phyloP scores from a whole-genome alignment of 2,329 filamentous ascomycete genomes.

The Talaromyces sp. region DNA sequence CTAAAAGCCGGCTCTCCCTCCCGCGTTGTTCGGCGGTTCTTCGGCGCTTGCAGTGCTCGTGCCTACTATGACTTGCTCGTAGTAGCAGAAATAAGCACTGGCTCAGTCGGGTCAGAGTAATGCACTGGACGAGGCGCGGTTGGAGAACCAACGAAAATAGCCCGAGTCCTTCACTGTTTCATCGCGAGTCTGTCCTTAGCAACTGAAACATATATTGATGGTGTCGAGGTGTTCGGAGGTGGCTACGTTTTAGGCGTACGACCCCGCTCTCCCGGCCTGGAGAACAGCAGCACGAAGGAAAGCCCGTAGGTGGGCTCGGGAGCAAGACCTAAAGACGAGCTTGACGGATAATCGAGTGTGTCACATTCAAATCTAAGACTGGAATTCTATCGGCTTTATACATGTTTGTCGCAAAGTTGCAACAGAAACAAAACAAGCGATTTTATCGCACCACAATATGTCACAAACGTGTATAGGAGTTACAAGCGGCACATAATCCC shows the following conservation, averaged over 20 bases:
- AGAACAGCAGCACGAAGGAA: neutral
- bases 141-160: too few relatives aligned
- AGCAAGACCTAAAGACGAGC: neutral
- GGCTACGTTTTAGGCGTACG: neutral
- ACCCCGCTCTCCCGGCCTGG: neutral
- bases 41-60: neutral
- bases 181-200: too few relatives aligned
- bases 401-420: neutral
- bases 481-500: neutral
- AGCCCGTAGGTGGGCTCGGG: neutral
- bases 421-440: neutral
- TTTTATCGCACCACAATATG: neutral
- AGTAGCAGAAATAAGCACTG: too few relatives aligned
- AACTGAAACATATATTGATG: too few relatives aligned
- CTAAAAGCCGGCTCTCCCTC: neutral
- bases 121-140: too few relatives aligned
- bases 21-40: neutral
- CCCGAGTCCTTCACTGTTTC: too few relatives aligned
- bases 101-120: too few relatives aligned
- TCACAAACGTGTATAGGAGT: neutral
- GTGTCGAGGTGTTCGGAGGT: neutral
- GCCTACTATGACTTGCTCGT: too few relatives aligned
- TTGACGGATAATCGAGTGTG: neutral
- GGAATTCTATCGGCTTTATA: constrained; percentile 1
- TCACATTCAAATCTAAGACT: neutral